Conservation (phyloP, 257 asterid species). For the Capsicum baccatum region DNA sequence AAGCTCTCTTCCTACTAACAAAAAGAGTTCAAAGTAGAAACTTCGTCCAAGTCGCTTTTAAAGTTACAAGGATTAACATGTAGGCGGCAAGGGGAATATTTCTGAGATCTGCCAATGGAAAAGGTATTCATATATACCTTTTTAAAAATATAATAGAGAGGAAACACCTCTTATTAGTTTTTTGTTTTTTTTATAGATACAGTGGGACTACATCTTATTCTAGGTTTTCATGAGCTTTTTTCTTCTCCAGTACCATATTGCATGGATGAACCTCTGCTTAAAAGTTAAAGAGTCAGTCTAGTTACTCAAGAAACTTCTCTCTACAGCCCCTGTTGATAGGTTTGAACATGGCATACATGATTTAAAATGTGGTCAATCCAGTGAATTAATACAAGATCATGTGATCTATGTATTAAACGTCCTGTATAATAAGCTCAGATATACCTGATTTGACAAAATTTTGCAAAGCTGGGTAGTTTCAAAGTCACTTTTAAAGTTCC, state of each 20-base stretch:
- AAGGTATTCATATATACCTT: neutral
- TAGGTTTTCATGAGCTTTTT: neutral
- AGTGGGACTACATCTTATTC: neutral
- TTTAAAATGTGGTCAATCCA: neutral
- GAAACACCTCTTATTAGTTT: neutral
- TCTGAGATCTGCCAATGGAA: neutral
- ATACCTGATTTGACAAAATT: neutral
- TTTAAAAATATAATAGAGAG: neutral
- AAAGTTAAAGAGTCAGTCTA: neutral
- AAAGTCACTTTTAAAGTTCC: neutral
- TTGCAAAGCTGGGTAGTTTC: neutral
- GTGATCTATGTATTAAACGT: neutral
- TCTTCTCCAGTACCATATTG: neutral
- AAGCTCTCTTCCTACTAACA: neutral
- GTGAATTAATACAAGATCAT: neutral
- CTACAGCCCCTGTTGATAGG: neutral
- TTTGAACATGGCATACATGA: neutral
- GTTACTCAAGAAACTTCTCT: constrained; percentile 5
- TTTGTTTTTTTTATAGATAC: neutral
- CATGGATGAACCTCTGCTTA: neutral
- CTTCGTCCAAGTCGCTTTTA: neutral
- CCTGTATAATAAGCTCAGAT: neutral
- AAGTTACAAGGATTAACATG: neutral
- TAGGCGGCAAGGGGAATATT: neutral
- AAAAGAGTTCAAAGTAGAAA: neutral